Percentiles rank a stretch among this genome's conserved stretches.
These are phyloP conservation scores for Erythrobasidium hasegawianum DNA, from an alignment of 1,284 basidiomycete genomes.

Conservation along the genomic window DNA sequence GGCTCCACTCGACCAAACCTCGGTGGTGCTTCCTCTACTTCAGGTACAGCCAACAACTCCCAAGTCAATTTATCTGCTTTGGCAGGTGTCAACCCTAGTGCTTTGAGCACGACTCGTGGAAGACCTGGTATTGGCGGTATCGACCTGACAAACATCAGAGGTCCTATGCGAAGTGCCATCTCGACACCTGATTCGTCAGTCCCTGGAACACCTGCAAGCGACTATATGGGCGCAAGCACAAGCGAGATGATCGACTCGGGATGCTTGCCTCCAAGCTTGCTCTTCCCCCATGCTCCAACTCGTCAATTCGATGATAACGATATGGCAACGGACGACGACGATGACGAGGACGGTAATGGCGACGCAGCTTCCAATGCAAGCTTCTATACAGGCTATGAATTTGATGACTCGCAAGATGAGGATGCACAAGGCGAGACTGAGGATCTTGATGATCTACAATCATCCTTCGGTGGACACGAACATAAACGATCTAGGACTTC, in stretches of 20 bases:
- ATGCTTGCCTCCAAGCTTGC: constrained; percentile 28
- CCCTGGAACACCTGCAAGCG: constrained; percentile 34
- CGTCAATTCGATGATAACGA: constrained; percentile 19
- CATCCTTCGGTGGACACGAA: background rate
- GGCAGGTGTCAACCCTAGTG: constrained; percentile 15
- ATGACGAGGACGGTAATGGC: constrained; percentile 26
- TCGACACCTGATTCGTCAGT: constrained; percentile 37
- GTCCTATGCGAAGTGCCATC: constrained; percentile 12
- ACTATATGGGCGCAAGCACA: constrained; percentile 24
- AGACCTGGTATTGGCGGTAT: constrained; percentile 10
- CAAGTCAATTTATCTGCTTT: constrained; percentile 3
- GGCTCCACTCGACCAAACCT: background rate
- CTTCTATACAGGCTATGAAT: background rate
- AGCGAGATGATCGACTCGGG: constrained; percentile 21
- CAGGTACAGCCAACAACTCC: background rate
- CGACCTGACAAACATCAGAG: constrained; percentile 31
- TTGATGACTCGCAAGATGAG: background rate
- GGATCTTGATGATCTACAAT: constrained; percentile 3
- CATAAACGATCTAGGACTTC: background rate
- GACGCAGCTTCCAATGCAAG: background rate
- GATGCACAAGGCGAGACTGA: constrained; percentile 16
- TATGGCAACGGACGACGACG: constrained; percentile 26
- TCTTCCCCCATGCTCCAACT: constrained; percentile 10
- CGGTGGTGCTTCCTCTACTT: background rate
- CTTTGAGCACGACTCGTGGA: background rate